Percentiles rank a stretch among this genome's conserved stretches.
Conservation (phyloP, 345 rosid species). For the Eucalyptus regnans region DNA sequence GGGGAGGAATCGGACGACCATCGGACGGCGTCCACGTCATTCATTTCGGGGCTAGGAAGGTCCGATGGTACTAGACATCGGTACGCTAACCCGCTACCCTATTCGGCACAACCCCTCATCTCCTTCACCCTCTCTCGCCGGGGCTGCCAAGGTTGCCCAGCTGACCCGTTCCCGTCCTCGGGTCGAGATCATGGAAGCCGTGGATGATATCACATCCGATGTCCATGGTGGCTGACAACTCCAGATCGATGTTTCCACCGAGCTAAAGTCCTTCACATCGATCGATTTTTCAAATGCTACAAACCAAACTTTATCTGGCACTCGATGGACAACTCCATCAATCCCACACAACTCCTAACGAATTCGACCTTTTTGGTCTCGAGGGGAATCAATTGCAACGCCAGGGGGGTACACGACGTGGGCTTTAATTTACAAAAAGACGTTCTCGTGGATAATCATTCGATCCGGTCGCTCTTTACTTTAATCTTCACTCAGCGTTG, state of each 20-base stretch:
- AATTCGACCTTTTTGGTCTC: background rate
- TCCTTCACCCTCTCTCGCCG: background rate
- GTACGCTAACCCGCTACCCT: background rate
- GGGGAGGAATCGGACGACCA: background rate
- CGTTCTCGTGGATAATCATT: background rate
- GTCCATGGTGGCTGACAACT: background rate
- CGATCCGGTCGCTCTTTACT: background rate
- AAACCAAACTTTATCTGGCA: background rate
- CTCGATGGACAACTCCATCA: background rate
- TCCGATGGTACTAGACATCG: background rate
- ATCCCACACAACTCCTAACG: background rate
- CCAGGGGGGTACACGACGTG: background rate
- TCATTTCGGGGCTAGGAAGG: accelerated
- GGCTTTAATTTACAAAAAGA: background rate
- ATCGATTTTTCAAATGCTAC: background rate
- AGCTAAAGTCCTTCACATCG: background rate
- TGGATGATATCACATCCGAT: background rate
- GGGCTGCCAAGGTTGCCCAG: background rate
- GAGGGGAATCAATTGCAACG: background rate
- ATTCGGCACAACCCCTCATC: background rate
- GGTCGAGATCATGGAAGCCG: background rate
- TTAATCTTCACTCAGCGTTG: background rate
- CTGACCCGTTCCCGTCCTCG: accelerated
- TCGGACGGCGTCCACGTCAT: background rate
- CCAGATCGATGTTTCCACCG: background rate